Evolutionary conservation across 2,329 filamentous ascomycete genomes (phyloP), one percentile per base, ranked within the genome.

Genomic region (Aspergillus candidus): DNA sequence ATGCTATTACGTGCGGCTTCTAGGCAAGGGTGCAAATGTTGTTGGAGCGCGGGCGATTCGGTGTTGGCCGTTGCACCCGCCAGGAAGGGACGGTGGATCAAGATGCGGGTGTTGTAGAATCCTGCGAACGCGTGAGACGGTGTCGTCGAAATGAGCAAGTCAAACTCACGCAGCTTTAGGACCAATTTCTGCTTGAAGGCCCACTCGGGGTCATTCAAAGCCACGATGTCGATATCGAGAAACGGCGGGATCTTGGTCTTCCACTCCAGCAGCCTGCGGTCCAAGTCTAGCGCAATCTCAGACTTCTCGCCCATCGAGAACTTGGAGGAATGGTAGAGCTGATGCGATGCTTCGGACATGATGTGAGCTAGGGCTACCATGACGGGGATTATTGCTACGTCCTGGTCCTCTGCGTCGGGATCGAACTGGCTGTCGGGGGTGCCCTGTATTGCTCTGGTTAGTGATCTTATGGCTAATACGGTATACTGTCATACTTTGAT

Each of bases 141-240:
- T 35, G 10, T 30, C 13, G 8, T 8, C 13, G 15, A 12, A 30
- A 8, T 29, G 3, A 12, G n/a, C 22, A 22, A 11, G 12, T 13
- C 15, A 18, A 3, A 48, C 48, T 46, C 18, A 55, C 60, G 52
- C 35, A 62, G 37, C 34, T 50, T 45, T 12, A 65, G 42, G 2
- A 62, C 60, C 14, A 62, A 41, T 39, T 62, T 65, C 41, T 61
- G 56, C 38, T 63, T 62, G 17, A 57, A 56, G 0, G 55, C 56
- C 57, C 56, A 60, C 38, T 62, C 58, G 3, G 57, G 46, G 32
- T 65, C 61, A n/a, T 55, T 55, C 4, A 58, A 35, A 6, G 58
- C 47, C 15, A 47, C 43, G 6, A 38, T 44, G 38, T 59, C 56
- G 7, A 58, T 41, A 17, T 57, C 41, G 8, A 59, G 36, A 38